A percentile compares a stretch with the other conserved stretches of the same genome.
These are phyloP conservation scores for Boletus calvinii DNA, from an alignment of 1,284 basidiomycete genomes.

Conservation along the genomic window DNA sequence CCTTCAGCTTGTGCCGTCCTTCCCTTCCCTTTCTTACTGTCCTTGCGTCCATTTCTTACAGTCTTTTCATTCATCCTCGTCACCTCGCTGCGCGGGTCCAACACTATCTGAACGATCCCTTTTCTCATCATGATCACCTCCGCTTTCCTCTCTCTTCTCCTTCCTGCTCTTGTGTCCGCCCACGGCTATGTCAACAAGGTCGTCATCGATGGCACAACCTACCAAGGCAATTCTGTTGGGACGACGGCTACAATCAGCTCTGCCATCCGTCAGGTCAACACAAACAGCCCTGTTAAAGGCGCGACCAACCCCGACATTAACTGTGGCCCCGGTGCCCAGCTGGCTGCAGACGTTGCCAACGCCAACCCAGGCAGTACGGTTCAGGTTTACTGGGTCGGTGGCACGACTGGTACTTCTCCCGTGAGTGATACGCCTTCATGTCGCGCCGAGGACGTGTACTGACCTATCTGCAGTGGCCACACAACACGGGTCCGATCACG, in stretches of 20 bases:
- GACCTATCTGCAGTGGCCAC: slow-evolving; percentile 34
- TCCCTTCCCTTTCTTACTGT: background rate
- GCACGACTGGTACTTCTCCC: slow-evolving; percentile 18
- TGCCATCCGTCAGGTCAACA: slow-evolving; percentile 35
- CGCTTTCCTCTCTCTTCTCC: slow-evolving; percentile 20
- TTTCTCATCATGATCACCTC: slow-evolving; percentile 20
- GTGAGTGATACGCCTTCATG: slow-evolving; percentile 18
- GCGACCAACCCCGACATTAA: slow-evolving; percentile 37
- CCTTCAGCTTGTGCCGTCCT: background rate
- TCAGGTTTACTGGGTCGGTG: slow-evolving; percentile 33
- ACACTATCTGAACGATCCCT: background rate
- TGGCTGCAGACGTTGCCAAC: slow-evolving; percentile 35
- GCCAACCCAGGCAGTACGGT: slow-evolving; percentile 43
- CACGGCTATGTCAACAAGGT: slow-evolving; percentile 34
- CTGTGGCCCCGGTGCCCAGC: slow-evolving; percentile 41
- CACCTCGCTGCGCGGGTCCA: slow-evolving; percentile 26
- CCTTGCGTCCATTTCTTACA: background rate
- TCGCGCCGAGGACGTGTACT: background rate
- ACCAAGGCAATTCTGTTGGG: slow-evolving; percentile 33
- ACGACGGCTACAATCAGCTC: slow-evolving; percentile 21
- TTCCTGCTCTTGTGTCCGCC: slow-evolving; percentile 29
- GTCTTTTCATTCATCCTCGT: slow-evolving; percentile 5
- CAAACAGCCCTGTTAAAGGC: slow-evolving; percentile 42
- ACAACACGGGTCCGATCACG: slow-evolving; percentile 39
- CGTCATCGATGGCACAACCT: slow-evolving; percentile 35